These are phyloP conservation scores for Gracilaria gracilis DNA, from an alignment of 23 red algal genomes.

Conservation along the genomic window DNA sequence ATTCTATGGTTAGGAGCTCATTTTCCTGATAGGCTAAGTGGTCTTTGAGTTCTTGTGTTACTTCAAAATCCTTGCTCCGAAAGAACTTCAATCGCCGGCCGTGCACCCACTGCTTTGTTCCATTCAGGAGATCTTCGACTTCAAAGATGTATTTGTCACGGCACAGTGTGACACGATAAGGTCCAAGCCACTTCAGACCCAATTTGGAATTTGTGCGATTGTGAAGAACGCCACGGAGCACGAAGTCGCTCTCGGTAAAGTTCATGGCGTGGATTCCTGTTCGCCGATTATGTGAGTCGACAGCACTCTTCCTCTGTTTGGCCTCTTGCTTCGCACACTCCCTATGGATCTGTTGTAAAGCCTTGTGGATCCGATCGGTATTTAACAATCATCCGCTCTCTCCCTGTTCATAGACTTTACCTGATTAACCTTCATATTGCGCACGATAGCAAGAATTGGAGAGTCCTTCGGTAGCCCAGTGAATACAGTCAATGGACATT, in stretches of 20 bases:
- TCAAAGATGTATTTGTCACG: conserved; percentile 11
- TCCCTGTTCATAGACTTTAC: neutral
- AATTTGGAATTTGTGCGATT: neutral
- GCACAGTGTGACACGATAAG: too few relatives aligned
- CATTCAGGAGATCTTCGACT: conserved; percentile 29
- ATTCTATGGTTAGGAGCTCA: conserved; percentile 1
- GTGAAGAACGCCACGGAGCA: neutral
- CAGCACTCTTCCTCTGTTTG: neutral
- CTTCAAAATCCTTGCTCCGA: conserved; percentile 23
- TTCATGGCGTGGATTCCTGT: neutral
- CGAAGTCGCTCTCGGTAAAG: too few relatives aligned
- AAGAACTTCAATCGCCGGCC: conserved; percentile 34
- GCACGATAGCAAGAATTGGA: neutral
- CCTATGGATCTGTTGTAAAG: neutral
- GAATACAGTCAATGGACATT: conserved; percentile 45
- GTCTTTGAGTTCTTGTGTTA: conserved; percentile 25
- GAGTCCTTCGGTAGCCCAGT: conserved; percentile 26
- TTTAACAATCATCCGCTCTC: neutral
- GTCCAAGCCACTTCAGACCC: conserved; percentile 24
- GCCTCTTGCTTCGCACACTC: neutral
- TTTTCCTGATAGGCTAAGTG: conserved; percentile 29
- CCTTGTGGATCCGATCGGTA: neutral
- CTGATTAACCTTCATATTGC: neutral
- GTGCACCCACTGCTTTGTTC: neutral
- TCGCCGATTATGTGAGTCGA: conserved; percentile 12